Evolutionary conservation across 768 basidiomycete species (phyloP), one percentile per base, ranked within the genome.

Genomic region (Russula abietina): DNA sequence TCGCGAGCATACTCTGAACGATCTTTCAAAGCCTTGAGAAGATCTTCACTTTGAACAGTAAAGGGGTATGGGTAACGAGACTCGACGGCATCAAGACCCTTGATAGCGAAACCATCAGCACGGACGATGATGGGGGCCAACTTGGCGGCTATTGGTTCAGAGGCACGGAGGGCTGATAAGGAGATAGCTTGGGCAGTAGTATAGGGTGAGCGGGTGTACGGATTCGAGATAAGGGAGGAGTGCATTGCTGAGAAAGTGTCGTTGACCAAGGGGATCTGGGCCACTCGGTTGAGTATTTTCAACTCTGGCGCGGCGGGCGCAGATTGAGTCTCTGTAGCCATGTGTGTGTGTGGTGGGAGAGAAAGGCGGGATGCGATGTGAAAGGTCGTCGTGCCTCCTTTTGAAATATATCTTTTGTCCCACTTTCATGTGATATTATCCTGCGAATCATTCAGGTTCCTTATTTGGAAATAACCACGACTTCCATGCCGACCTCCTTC

Each of bases 21-120:
- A 62, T 83, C 78, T 67, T 81, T 83, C 43, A 90, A 78, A 63
- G 81, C 83, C 12, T 75, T 78, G 33, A 77, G 77, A 24, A 93
- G 81, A 3, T 91, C 89, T 68, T 87, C 87, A 3, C 89, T 86
- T 69, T 83, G 83, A 19, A 82, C 82, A 63, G 83, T 78, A 80
- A 91, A 93, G 5, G 89, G 83, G 70, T 85, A 87, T 14, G 90
- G 91, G 71, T 85, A 90, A 57, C 82, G 82, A 58, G 80, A 78
- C 76, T 91, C 80, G 58, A 91, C 87, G 22, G 73, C 83, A 70
- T 92, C 89, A 43, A 90, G 79, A 32, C 83, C 87, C 76, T 82
- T 85, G 80, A 89, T 88, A 32, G 87, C 90, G 57, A 75, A 75
- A n/a, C 74, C 81, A 66, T 92, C 83, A 2, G 81, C 87, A 52